Percentiles rank a stretch among this genome's conserved stretches.
phyloP scores from a whole-genome alignment of 805 yeast genomes.

The Hanseniaspora meyeri region DNA sequence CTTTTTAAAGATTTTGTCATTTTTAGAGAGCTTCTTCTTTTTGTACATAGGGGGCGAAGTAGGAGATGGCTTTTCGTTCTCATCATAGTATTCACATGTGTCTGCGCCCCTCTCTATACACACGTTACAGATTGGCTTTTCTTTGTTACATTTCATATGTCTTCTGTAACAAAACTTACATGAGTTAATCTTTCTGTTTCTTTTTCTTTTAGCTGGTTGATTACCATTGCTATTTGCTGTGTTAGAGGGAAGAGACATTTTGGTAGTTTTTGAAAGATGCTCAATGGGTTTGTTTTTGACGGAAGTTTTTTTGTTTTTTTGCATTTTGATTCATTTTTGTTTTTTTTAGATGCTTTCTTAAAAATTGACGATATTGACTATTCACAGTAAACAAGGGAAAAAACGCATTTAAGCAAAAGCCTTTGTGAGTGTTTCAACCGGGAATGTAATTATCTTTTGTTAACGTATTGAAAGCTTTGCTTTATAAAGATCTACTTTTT shows the following conservation, averaged over 20 bases:
- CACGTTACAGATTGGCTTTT: constrained; percentile 22
- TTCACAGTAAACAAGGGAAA: too few relatives aligned
- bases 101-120: constrained; percentile 18
- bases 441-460: too few relatives aligned
- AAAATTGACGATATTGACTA: too few relatives aligned
- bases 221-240: not conserved
- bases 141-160: constrained; percentile 24
- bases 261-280: not conserved
- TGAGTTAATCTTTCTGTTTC: constrained; percentile 22
- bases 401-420: too few relatives aligned
- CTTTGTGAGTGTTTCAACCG: too few relatives aligned
- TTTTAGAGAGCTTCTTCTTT: not conserved
- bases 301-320: not conserved
- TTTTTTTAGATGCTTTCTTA: not conserved
- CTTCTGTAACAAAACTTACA: constrained; percentile 24
- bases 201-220: constrained; percentile 12
- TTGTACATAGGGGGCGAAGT: not conserved
- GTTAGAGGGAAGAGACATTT: not conserved
- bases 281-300: not conserved
- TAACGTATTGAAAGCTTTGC: too few relatives aligned
- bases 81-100: constrained; percentile 18
- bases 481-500: too few relatives aligned
- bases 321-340: not conserved
- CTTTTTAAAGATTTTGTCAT: not conserved
- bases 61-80: not conserved